These are phyloP conservation scores for Penicillium antarcticum DNA, from an alignment of 495 filamentous ascomycete genomes.

Conservation along the genomic window DNA sequence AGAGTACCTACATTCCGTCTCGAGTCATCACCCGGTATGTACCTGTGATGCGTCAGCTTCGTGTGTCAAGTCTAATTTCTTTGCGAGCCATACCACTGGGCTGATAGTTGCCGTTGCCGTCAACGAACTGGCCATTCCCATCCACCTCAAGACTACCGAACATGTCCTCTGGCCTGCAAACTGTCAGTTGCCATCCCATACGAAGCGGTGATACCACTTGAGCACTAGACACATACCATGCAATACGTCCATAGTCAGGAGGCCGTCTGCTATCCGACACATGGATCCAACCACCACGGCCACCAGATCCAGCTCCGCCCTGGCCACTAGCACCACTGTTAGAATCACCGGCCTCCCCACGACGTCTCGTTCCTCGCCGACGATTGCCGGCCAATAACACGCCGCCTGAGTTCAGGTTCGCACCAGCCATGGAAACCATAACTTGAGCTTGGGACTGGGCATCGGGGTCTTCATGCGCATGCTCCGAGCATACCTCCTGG, in stretches of 20 bases:
- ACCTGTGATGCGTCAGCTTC: constrained; percentile 25
- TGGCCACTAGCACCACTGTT: constrained; percentile 76
- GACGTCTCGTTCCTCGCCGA: constrained; percentile 32
- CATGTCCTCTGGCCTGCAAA: constrained; percentile 73
- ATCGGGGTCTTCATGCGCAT: constrained; percentile 69
- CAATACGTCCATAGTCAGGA: constrained; percentile 87
- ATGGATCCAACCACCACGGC: constrained; percentile 85
- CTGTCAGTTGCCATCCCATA: constrained; percentile 9
- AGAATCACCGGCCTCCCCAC: constrained; percentile 49
- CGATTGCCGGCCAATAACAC: constrained; percentile 50
- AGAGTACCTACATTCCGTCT: constrained; percentile 55
- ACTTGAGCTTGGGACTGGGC: constrained; percentile 73
- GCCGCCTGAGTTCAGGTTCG: constrained; percentile 63
- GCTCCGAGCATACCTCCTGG: constrained; percentile 63
- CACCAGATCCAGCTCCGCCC: constrained; percentile 78
- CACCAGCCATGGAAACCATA: constrained; percentile 75
- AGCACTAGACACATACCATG: constrained; percentile 46
- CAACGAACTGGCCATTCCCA: constrained; percentile 67
- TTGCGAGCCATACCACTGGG: constrained; percentile 43
- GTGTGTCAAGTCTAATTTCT: background rate
- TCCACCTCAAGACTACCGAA: constrained; percentile 90
- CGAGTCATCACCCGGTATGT: constrained; percentile 56
- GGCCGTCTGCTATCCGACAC: constrained; percentile 78
- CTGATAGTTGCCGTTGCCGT: constrained; percentile 55
- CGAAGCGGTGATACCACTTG: background rate